Percentiles rank a stretch among this genome's conserved stretches.
phyloP scores from a whole-genome alignment of 768 basidiomycete species.

The Nevesoporus exiguus region DNA sequence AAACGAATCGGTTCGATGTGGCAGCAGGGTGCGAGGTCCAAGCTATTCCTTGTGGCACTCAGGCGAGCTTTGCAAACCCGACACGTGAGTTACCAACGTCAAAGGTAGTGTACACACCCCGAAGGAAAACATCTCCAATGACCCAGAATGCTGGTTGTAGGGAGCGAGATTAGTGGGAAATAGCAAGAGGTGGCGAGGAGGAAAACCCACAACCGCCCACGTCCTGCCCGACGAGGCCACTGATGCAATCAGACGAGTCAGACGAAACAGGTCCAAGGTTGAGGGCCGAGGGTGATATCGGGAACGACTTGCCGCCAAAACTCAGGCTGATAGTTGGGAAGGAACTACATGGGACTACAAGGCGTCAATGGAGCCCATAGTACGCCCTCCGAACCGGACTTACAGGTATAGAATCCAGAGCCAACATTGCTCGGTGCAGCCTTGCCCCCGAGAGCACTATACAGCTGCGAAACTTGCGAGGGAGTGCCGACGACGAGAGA shows the following conservation, averaged over 20 bases:
- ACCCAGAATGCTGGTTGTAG: conserved; percentile 26
- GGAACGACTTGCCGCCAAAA: conserved; percentile 36
- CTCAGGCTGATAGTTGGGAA: conserved; percentile 32
- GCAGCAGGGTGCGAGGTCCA: too few species aligned
- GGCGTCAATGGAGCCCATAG: background rate
- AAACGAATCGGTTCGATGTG: too few species aligned
- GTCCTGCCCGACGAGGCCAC: conserved; percentile 24
- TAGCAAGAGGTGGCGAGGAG: background rate
- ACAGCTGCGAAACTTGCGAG: background rate
- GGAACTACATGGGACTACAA: conserved; percentile 27
- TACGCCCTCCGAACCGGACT: conserved; percentile 1
- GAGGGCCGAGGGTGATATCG: conserved; percentile 29
- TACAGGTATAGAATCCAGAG: conserved; percentile 31
- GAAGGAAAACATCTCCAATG: conserved; percentile 39
- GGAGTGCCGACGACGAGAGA: conserved; percentile 6
- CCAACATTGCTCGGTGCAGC: conserved; percentile 13
- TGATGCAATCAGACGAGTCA: conserved; percentile 30
- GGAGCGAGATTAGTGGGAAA: background rate
- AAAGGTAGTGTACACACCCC: conserved; percentile 41
- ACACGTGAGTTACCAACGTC: conserved; percentile 35
- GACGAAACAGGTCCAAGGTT: conserved; percentile 34
- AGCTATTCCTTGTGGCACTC: background rate
- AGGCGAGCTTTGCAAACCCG: conserved; percentile 33
- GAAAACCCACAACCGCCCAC: conserved; percentile 4
- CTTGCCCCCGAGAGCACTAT: conserved; percentile 2